Percentiles rank a stretch among this genome's conserved stretches.
These are phyloP conservation scores for Camptophora hylomeconis DNA, from an alignment of 2,329 filamentous ascomycete species.

Conservation along the genomic window DNA sequence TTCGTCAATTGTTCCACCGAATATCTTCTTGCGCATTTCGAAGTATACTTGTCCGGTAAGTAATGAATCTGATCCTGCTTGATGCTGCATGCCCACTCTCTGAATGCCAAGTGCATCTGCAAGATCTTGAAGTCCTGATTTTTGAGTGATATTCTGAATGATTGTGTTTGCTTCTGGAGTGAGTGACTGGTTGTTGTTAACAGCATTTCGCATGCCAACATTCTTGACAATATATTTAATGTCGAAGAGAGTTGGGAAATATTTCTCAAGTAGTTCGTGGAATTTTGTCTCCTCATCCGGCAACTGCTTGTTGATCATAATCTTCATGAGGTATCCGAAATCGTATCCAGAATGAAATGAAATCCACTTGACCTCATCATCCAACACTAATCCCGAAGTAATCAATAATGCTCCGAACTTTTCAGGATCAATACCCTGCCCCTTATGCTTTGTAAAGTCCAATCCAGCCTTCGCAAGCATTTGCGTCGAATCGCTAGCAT, in stretches of 20 bases:
- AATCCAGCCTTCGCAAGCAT: constrained; percentile 86
- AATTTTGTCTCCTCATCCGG: constrained; percentile 86
- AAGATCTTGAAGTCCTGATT: constrained; percentile 84
- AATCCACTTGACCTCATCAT: constrained; percentile 85
- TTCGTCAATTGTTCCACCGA: constrained; percentile 65
- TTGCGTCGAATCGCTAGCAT: constrained; percentile 86
- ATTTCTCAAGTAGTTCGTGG: constrained; percentile 74
- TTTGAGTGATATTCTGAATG: constrained; percentile 72
- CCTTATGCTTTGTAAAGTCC: constrained; percentile 71
- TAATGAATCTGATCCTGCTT: constrained; percentile 85
- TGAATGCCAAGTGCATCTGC: constrained; percentile 87
- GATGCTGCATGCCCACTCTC: constrained; percentile 74
- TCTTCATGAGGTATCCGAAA: constrained; percentile 93
- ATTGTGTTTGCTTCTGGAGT: constrained; percentile 58
- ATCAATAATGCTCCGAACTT: constrained; percentile 84
- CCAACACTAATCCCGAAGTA: constrained; percentile 78
- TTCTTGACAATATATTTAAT: constrained; percentile 96
- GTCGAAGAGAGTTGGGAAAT: constrained; percentile 87
- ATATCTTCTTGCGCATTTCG: constrained; percentile 78
- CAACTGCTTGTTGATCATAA: constrained; percentile 61
- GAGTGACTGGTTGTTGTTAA: constrained; percentile 50
- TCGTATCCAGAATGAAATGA: constrained; percentile 97
- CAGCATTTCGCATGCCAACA: constrained; percentile 57
- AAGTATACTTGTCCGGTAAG: constrained; percentile 93
- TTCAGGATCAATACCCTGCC: constrained; percentile 78